Base-by-base conservation (phyloP, 306 rosid species). In the Trifolium subterraneum region DNA sequence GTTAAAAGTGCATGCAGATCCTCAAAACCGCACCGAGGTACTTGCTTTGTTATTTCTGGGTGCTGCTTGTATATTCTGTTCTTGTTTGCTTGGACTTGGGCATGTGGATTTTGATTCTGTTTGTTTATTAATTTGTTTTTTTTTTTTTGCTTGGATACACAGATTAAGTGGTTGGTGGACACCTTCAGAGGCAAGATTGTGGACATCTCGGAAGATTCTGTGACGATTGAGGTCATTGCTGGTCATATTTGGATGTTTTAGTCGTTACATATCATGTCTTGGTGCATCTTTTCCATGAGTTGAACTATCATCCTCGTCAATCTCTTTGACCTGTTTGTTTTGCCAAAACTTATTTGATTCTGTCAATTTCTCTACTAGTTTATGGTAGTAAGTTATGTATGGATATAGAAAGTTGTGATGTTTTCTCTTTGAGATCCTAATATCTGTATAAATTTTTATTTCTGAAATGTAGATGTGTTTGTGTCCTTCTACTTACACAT, bases 151-250 rank as follows among this genome's bases (percentile, higher is more conserved):
- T 31, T 31, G 61, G 66, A 25, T 48, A 71, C 54, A 59, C 91
- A 89, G 97, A 83, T 89, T 50, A 81, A 78, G 79, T 89, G 97
- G 97, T 76, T 91, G 75, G 97, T 89, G 73, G 91, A 83, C 84
- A 86, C 76, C 45, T 91, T 91, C 78, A 83, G 95, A 78, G 92
- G 90, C 20, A 89, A 77, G 77, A 83, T 91, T 58, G 97, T 91
- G 79, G 97, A 91, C 81, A 86, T 89, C 69, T 86, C 95, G 2
- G 95, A 91, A 64, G 65, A 83, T 63, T 86, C 88, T 0, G 80
- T 91, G 63, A 91, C 97, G 14, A 78, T 87, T 64, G 97, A 91
- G 97, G 95, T 91, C 78, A 70, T 64, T 29, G 18, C 75, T 51
- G 47, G 64, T 41, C 61, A 44, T 12, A 29, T 74, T 61, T 66